A percentile compares a stretch with the other conserved stretches of the same genome.
phyloP scores from a whole-genome alignment of 73 alveolate species.

The Strombidium stylifer region DNA sequence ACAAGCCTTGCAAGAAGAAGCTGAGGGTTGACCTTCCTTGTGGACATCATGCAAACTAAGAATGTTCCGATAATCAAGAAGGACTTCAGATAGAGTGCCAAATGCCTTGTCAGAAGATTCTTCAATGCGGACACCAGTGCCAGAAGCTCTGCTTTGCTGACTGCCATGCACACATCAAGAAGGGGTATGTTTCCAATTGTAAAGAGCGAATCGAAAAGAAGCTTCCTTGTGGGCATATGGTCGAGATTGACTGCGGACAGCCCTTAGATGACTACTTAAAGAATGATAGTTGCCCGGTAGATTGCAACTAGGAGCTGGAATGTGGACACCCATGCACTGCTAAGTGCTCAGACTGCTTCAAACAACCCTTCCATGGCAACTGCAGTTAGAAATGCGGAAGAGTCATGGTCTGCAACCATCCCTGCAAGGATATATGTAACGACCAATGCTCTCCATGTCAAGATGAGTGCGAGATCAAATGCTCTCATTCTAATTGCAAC shows the following conservation, averaged over 20 bases:
- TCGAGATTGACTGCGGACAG: not conserved
- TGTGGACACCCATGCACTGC: slow-evolving; percentile 77
- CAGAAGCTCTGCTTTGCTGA: not conserved
- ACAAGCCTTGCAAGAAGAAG: not conserved
- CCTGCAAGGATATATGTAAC: slow-evolving; percentile 69
- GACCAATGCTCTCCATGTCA: slow-evolving; percentile 63
- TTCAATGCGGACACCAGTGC: slow-evolving; percentile 49
- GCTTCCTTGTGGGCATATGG: slow-evolving; percentile 3
- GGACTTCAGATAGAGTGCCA: too few species aligned
- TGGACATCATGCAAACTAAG: too few species aligned
- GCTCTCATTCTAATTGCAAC: slow-evolving; percentile 69
- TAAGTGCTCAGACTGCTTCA: slow-evolving; percentile 66
- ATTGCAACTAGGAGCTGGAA: slow-evolving; percentile 37
- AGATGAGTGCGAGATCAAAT: slow-evolving; percentile 61
- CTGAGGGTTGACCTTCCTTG: too few species aligned
- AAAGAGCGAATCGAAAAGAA: not conserved
- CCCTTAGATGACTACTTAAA: slow-evolving; percentile 36
- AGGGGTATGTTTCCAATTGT: too few species aligned
- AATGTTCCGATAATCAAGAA: too few species aligned
- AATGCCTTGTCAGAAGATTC: not conserved
- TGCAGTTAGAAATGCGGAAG: slow-evolving; percentile 66
- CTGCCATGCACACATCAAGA: not conserved
- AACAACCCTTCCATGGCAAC: slow-evolving; percentile 49
- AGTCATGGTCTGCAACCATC: slow-evolving; percentile 72
- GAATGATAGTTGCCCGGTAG: slow-evolving; percentile 51